Percentiles rank a stretch among this genome's conserved stretches.
phyloP scores from a whole-genome alignment of 2,329 filamentous ascomycete genomes.

The Dactylellina cionopaga region DNA sequence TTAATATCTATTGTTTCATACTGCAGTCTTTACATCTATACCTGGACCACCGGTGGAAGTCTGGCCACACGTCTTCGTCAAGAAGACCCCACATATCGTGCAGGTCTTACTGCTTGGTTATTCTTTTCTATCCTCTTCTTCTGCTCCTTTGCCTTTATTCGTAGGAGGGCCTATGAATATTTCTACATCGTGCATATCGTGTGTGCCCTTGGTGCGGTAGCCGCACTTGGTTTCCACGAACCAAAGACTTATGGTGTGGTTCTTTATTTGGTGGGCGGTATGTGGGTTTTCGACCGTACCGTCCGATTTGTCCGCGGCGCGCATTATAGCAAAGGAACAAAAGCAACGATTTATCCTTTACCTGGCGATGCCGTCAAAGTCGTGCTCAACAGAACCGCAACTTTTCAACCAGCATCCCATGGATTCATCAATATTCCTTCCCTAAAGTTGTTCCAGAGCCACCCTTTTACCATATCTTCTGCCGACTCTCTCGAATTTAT shows the following conservation, averaged over 20 bases:
- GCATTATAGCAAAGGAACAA: slow-evolving; percentile 65
- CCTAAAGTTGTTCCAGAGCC: slow-evolving; percentile 69
- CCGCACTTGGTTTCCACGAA: slow-evolving; percentile 67
- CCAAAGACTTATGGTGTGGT: slow-evolving; percentile 64
- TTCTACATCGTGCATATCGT: slow-evolving; percentile 68
- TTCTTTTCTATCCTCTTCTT: slow-evolving; percentile 63
- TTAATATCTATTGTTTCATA: too few relatives aligned
- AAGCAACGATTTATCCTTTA: slow-evolving; percentile 67
- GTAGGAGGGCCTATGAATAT: slow-evolving; percentile 66
- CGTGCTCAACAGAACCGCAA: slow-evolving; percentile 65
- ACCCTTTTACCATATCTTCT: slow-evolving; percentile 71
- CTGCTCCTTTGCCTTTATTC: slow-evolving; percentile 61
- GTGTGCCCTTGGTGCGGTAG: slow-evolving; percentile 65
- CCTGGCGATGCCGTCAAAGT: slow-evolving; percentile 68
- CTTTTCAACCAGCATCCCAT: slow-evolving; percentile 68
- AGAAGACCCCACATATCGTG: slow-evolving; percentile 20
- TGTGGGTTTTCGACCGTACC: slow-evolving; percentile 67
- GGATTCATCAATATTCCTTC: slow-evolving; percentile 73
- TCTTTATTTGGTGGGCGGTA: slow-evolving; percentile 61
- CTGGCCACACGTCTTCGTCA: slow-evolving; percentile 1
- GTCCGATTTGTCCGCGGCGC: slow-evolving; percentile 64
- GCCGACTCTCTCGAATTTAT: slow-evolving; percentile 68
- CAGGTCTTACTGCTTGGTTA: slow-evolving; percentile 35
- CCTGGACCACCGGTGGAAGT: background rate
- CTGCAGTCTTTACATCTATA: slow-evolving; percentile 36